Conservation (phyloP, 2,329 filamentous ascomycete species). For the Penicillium sp. region DNA sequence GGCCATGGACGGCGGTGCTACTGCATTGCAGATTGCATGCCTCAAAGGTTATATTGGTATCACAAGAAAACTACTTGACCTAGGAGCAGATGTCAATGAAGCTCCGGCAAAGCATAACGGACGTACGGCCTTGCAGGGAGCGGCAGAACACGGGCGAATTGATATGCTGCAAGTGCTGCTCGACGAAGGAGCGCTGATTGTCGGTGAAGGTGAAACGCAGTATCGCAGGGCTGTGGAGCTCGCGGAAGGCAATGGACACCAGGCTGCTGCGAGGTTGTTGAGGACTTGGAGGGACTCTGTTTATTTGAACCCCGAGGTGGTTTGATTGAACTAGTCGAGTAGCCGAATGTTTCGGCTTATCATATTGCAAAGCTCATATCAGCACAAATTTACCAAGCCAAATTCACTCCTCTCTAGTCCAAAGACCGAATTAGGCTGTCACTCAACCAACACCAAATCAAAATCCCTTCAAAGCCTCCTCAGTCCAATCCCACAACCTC, state of each 20-base stretch:
- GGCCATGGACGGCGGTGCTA: conserved; percentile 18
- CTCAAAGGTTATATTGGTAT: conserved; percentile 27
- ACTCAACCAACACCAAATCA: background rate
- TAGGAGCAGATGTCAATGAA: conserved; percentile 25
- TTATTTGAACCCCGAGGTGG: background rate
- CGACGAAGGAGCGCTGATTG: conserved; percentile 20
- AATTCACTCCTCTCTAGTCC: no score
- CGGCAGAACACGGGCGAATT: conserved; percentile 31
- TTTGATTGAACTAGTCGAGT: background rate
- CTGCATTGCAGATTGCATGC: conserved; percentile 30
- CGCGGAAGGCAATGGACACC: conserved; percentile 17
- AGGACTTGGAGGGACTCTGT: background rate
- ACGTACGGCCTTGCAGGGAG: conserved; percentile 29
- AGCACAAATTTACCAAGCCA: no score
- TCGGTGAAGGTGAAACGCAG: conserved; percentile 8
- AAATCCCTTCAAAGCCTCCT: conserved; percentile 14
- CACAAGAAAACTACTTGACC: conserved; percentile 19
- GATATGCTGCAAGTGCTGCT: conserved; percentile 33
- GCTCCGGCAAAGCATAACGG: conserved; percentile 17
- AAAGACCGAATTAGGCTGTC: no score
- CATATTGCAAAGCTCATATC: no score
- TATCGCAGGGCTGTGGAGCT: conserved; percentile 19
- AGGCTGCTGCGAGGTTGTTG: conserved; percentile 17
- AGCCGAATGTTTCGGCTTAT: no score
- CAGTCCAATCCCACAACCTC: conserved; percentile 19